phyloP scores from a whole-genome alignment of 2,329 filamentous ascomycete genomes.

The Cytospora schulzeri region DNA sequence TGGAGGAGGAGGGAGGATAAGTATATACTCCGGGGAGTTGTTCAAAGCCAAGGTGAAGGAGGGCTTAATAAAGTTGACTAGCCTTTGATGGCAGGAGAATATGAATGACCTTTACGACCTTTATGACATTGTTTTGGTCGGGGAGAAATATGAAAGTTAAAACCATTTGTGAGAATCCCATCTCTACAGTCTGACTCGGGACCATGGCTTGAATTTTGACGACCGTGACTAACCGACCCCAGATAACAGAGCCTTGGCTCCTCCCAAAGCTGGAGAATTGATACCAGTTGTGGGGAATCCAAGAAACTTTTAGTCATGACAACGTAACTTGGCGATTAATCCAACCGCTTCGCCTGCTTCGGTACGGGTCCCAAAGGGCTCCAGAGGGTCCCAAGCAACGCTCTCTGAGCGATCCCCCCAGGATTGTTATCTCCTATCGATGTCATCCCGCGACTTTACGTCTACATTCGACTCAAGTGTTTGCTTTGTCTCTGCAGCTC shows the following conservation, averaged over 20 bases:
- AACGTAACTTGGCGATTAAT: neutral
- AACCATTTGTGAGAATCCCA: neutral
- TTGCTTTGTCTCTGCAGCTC: neutral
- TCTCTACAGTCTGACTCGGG: neutral
- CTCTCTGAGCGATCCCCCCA: neutral
- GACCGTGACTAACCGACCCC: slow-evolving; percentile 18
- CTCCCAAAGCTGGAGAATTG: neutral
- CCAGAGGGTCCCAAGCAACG: too few relatives aligned
- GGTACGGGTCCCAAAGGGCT: too few relatives aligned
- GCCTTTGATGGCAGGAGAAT: neutral
- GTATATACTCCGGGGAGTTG: neutral
- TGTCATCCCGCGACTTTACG: neutral
- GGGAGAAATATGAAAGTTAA: neutral
- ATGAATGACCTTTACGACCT: neutral
- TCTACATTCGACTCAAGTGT: neutral
- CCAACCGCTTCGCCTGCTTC: neutral
- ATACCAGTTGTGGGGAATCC: slow-evolving; percentile 11
- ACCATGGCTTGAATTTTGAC: neutral
- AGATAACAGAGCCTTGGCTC: slow-evolving; percentile 14
- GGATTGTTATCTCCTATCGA: neutral
- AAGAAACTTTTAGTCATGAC: slow-evolving; percentile 18
- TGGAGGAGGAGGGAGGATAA: neutral
- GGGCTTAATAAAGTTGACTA: neutral
- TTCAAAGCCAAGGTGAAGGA: neutral
- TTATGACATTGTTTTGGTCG: neutral